A percentile compares a stretch with the other conserved stretches of the same genome.
phyloP scores from a whole-genome alignment of 2,329 filamentous ascomycete genomes.

The Aspergillus neotritici region DNA sequence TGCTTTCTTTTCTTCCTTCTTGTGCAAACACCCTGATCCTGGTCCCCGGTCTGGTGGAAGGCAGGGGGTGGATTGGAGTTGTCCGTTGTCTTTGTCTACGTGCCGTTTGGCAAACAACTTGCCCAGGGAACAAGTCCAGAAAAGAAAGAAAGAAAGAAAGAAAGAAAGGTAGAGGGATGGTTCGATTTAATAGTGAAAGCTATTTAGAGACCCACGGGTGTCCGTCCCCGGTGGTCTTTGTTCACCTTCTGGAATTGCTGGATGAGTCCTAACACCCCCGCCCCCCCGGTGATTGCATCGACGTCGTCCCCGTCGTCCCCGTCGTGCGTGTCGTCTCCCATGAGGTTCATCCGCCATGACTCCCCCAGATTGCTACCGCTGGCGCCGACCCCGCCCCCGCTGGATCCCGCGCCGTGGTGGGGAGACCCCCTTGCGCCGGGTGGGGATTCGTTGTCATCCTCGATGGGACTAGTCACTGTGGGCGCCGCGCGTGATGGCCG shows the following conservation, averaged over 20 bases:
- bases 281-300: conserved; percentile 42
- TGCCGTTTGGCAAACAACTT: too few relatives aligned
- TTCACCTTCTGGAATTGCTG: conserved; percentile 61
- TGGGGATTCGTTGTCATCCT: conserved; percentile 26
- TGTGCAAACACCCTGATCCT: too few relatives aligned
- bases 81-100: too few relatives aligned
- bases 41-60: too few relatives aligned
- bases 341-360: conserved; percentile 45
- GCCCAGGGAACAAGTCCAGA: background rate
- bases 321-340: conserved; percentile 36
- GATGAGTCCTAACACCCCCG: conserved; percentile 59
- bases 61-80: too few relatives aligned
- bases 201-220: conserved; percentile 31
- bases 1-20: too few relatives aligned
- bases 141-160: background rate
- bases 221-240: conserved; percentile 33
- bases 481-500: conserved; percentile 25
- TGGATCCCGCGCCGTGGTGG: conserved; percentile 26
- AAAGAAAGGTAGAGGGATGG: background rate
- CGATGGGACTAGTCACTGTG: conserved; percentile 24
- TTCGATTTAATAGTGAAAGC: background rate
- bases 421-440: conserved; percentile 13
- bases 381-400: conserved; percentile 31
- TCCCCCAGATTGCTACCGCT: conserved; percentile 56
- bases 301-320: conserved; percentile 47